phyloP scores from a whole-genome alignment of 2,329 filamentous ascomycete genomes.

The Pseudophaeomoniella oleicola region DNA sequence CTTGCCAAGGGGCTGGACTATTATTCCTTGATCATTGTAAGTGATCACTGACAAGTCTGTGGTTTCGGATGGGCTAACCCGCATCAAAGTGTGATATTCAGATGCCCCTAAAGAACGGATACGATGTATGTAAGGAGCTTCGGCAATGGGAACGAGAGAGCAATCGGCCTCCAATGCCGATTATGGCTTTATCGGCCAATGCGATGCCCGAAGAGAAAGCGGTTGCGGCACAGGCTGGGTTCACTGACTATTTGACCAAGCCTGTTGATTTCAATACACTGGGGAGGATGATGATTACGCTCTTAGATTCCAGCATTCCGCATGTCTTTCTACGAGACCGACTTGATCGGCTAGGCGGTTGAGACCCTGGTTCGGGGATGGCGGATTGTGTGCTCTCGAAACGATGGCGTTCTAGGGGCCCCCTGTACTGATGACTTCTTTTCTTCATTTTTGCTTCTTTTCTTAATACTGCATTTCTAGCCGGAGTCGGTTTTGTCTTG shows the following conservation, averaged over 20 bases:
- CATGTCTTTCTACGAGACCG: constrained; percentile 27
- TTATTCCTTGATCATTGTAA: constrained; percentile 33
- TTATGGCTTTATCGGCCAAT: constrained; percentile 35
- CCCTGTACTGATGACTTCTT: too few species aligned
- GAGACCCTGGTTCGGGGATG: too few species aligned
- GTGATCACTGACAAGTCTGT: constrained; percentile 6
- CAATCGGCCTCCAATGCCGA: constrained; percentile 30
- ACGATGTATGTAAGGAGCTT: constrained; percentile 32
- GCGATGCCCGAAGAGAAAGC: constrained; percentile 35
- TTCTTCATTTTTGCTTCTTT: too few species aligned
- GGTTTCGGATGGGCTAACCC: not conserved
- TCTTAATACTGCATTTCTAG: too few species aligned
- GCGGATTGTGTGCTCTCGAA: too few species aligned
- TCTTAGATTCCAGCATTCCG: constrained; percentile 27
- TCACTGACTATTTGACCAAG: constrained; percentile 35
- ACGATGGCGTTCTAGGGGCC: too few species aligned
- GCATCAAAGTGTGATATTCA: constrained; percentile 31
- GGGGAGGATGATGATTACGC: constrained; percentile 33
- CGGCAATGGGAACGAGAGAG: constrained; percentile 30
- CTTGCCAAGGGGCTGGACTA: constrained; percentile 30
- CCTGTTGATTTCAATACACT: constrained; percentile 34
- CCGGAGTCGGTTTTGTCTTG: too few species aligned
- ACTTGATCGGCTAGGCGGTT: not conserved
- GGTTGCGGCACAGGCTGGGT: constrained; percentile 29
- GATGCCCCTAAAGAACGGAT: constrained; percentile 35